Conservation (phyloP, 148 eudicot genomes). For the Chenopodium album region DNA sequence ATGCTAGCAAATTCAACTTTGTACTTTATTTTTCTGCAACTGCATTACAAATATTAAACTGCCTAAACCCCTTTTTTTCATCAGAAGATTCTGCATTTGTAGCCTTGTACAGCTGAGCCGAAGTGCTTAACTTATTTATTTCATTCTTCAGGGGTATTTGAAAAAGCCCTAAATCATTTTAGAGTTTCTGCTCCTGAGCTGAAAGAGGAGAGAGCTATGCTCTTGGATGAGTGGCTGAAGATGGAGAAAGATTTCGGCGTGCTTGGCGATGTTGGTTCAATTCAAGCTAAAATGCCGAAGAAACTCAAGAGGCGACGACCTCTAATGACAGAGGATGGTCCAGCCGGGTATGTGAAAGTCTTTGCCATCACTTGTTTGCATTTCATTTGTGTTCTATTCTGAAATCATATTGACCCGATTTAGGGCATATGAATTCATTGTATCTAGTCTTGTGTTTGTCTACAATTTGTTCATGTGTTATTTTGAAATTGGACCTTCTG, state of each 20-base stretch:
- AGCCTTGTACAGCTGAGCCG: not conserved
- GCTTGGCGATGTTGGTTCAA: slow-evolving; percentile 63
- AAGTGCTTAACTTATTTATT: not conserved
- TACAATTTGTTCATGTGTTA: not conserved
- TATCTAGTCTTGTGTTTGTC: not conserved
- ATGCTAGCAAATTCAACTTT: no score
- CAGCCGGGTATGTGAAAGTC: slow-evolving; percentile 58
- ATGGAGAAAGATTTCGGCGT: slow-evolving; percentile 66
- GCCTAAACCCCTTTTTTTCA: not conserved
- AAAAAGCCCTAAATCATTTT: slow-evolving; percentile 68
- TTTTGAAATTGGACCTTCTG: slow-evolving; percentile 51
- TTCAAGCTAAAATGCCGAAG: slow-evolving; percentile 78
- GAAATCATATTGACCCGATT: slow-evolving; percentile 30
- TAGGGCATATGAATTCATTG: slow-evolving; percentile 50
- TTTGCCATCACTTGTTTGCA: not conserved
- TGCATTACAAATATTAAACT: no score
- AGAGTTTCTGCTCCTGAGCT: slow-evolving; percentile 79
- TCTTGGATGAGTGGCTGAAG: slow-evolving; percentile 78
- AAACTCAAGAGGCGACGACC: slow-evolving; percentile 83
- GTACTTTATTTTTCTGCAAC: no score
- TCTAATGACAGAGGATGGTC: slow-evolving; percentile 75
- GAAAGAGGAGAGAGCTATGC: slow-evolving; percentile 94
- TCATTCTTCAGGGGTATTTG: slow-evolving; percentile 66
- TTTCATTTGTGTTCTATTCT: not conserved
- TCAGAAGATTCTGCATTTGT: not conserved